Percentiles rank a stretch among this genome's conserved stretches.
phyloP scores from a whole-genome alignment of 306 rosid genomes.

The Inga leiocalycina region DNA sequence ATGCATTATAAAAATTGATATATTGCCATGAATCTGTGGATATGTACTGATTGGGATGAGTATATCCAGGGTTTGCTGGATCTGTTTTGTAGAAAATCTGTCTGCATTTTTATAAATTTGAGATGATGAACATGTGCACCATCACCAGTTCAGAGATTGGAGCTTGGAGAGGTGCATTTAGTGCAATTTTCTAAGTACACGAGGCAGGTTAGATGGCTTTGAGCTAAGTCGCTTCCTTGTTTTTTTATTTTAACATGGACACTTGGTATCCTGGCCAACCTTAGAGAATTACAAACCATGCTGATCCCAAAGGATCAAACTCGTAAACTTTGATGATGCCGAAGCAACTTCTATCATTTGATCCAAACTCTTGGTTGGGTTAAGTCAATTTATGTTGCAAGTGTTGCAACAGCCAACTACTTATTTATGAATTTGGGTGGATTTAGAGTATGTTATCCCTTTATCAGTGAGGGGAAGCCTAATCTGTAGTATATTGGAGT shows the following conservation, averaged over 20 bases:
- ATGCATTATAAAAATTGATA: constrained; percentile 6
- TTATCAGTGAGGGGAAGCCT: background rate
- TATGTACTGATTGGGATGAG: too few relatives aligned
- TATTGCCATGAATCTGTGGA: background rate
- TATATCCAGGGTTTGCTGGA: background rate
- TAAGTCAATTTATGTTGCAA: background rate
- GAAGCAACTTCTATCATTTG: too few relatives aligned
- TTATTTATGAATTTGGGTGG: background rate
- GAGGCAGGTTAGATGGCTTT: background rate
- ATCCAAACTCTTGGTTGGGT: too few relatives aligned
- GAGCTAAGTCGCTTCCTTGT: background rate
- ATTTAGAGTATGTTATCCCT: background rate
- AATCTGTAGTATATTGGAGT: background rate
- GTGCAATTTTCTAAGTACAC: background rate
- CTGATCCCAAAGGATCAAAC: too few relatives aligned
- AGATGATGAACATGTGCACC: background rate
- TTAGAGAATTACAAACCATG: too few relatives aligned
- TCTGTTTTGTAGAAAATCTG: background rate
- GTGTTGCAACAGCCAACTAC: too few relatives aligned
- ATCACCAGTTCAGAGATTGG: background rate
- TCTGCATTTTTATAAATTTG: background rate
- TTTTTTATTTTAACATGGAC: too few relatives aligned
- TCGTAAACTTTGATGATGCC: too few relatives aligned
- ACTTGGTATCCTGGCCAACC: too few relatives aligned
- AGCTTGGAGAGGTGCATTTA: background rate